Base-by-base conservation (phyloP, 345 rosid genomes). In the Crucihimalaya himalaica region DNA sequence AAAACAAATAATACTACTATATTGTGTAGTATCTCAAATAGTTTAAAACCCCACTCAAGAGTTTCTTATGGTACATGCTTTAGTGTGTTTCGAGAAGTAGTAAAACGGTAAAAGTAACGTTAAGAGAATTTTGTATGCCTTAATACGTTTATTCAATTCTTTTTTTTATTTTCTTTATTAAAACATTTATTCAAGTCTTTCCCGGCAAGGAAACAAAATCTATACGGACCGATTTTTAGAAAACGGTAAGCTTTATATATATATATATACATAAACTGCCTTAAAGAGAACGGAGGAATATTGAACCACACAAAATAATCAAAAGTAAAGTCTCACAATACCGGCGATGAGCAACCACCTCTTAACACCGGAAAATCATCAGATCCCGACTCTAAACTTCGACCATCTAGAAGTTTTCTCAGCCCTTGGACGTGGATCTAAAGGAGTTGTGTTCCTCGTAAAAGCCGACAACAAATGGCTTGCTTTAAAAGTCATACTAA, bases 361-460 rank as follows among this genome's bases (percentile, higher is more conserved):
- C 11, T 40, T 5, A 25, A 16, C 13, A 13, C 53, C 62, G 45
- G 72, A 45, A 3, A 27, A 52, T 10, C 21, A 39, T 40, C 46
- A 45, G 23, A 70, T 79, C 53, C 85, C 82, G 1, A 46, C 28
- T 53, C 52, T 92, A n/a, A 66, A 78, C 64, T 59, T 89, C 31
- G 76, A 73, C 18, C 40, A 64, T 4, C 56, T 92, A 0, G 66
- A 60, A 37, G 82, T 84, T 18, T 66, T 83, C 10, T 74, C 87
- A 14, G 85, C 89, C 15, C 63, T 89, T 6, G 97, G 97, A 1
- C 84, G 97, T 8, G 96, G 96, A 29, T 95, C 97, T 10, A 89
- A 88, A 60, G 96, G 97, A 31, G 91, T 92, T 29, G 97, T 88
- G 54, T 88, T 92, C 75, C 74, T 86, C 5, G 86, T 85, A 16